Percentiles rank a stretch among this genome's conserved stretches.
Evolutionary conservation across 225 moss, liverwort and hornwort genomes (phyloP).

Genomic region (Sphagnum tenellum): DNA sequence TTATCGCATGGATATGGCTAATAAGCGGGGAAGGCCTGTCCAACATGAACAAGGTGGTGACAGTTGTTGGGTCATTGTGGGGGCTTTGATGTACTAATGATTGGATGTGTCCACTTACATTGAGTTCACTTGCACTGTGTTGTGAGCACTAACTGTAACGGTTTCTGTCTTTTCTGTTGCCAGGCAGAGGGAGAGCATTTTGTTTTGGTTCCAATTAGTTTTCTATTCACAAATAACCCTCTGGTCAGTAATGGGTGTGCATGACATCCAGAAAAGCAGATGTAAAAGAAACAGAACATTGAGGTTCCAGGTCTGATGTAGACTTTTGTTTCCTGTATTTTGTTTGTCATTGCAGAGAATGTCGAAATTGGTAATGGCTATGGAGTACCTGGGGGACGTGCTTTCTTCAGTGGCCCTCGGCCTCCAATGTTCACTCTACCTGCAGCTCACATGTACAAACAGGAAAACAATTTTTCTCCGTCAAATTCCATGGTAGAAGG

Average conservation of each 20-base stretch:
- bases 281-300: no score
- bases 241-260: no score
- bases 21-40: conserved; percentile 94
- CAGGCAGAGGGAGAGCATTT: no score
- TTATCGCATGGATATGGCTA: conserved; percentile 97
- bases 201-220: no score
- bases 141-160: no score
- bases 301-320: conserved; percentile 7
- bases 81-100: conserved; percentile 25
- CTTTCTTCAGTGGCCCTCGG: conserved; percentile 63
- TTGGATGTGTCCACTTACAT: neutral
- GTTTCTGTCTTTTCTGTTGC: no score
- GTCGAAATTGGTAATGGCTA: conserved; percentile 94
- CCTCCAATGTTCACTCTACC: conserved; percentile 75
- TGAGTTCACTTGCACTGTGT: no score
- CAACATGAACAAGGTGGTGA: conserved; percentile 99
- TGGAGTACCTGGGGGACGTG: conserved; percentile 85
- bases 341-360: conserved; percentile 55
- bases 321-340: conserved; percentile 12
- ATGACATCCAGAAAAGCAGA: no score
- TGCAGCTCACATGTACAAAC: conserved; percentile 46
- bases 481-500: conserved; percentile 33
- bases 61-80: conserved; percentile 65
- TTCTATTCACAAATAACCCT: no score
- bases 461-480: conserved; percentile 35